Evolutionary conservation across 1,284 basidiomycete species (phyloP), one percentile per base, ranked within the genome.

Genomic region (Austroboletus novae-zelandiae): DNA sequence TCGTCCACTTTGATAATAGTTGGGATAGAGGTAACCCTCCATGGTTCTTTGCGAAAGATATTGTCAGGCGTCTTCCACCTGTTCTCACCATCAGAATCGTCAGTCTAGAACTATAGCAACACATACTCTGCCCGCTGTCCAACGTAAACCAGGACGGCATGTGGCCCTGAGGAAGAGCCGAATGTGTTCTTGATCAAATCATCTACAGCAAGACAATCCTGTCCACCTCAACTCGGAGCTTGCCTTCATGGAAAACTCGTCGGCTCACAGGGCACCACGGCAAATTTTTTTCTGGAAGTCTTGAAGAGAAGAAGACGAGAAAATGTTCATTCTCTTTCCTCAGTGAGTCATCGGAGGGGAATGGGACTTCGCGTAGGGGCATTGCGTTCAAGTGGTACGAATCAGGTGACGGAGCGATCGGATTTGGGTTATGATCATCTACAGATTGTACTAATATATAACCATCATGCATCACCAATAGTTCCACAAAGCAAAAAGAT

Each of bases 161-260:
- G 74, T 18, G 86, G 86, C 18, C 76, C 77, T 48, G 79, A 73
- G 18, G 70, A 63, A 13, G 70, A 60, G 15, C 70, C 70, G 57
- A 92, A 92, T 0, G 76, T 75, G 6, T 77, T 63, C 52, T 78
- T 72, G 27, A 94, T 76, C 27, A 79, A 56, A 1, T 68, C 61
- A 53, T 93, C 88, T 27, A 94, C 84, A 31, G 66, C 76, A 20
- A 74, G 69, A 65, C 89, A 93, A 64, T 93, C 90, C 90, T 93
- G 58, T 44, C 14, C 25, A 37, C 27, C 27, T 53, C 30, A 53
- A 27, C 25, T 27, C 25, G 25, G 2, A 27, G 25, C 25, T 27
- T 27, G 25, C 25, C 25, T 11, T 13, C 15, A 34, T 44, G 32
- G 37, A 31, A 40, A 37, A 36, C 45, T 15, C 17, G 30, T 34